These are phyloP conservation scores for Madurella mycetomatis DNA, from an alignment of 2,329 filamentous ascomycete species.

Conservation along the genomic window DNA sequence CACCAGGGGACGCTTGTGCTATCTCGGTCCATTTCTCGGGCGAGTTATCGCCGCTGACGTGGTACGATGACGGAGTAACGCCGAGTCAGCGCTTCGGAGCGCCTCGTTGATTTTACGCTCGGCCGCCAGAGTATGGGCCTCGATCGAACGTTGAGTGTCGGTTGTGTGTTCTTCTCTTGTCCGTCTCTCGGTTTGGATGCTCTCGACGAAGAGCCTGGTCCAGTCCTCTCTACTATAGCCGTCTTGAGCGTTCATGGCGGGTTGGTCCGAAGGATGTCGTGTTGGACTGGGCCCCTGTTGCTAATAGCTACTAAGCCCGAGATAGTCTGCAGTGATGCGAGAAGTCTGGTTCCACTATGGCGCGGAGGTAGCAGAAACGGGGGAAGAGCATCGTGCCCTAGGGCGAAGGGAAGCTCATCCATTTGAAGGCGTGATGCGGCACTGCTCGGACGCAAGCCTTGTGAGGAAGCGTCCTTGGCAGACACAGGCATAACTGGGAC, in stretches of 20 bases:
- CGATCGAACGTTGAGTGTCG: slow-evolving; percentile 2
- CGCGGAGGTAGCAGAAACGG: too few relatives aligned
- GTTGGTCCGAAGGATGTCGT: neutral
- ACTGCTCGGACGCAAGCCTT: too few relatives aligned
- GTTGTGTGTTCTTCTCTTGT: slow-evolving; percentile 11
- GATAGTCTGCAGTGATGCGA: too few relatives aligned
- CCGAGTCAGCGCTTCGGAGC: neutral
- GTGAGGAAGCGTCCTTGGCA: too few relatives aligned
- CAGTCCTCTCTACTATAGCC: neutral
- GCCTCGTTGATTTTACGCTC: slow-evolving; percentile 10
- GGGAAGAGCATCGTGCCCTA: too few relatives aligned
- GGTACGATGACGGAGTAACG: neutral
- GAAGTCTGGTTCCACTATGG: too few relatives aligned
- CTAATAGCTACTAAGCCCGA: too few relatives aligned
- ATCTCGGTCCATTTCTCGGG: neutral
- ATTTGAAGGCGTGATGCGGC: too few relatives aligned
- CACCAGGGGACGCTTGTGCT: neutral
- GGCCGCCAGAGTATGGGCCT: slow-evolving; percentile 5
- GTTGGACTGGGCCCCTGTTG: neutral
- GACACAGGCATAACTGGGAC: too few relatives aligned
- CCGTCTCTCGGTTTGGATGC: neutral
- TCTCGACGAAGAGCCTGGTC: slow-evolving; percentile 2
- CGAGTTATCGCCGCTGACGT: neutral
- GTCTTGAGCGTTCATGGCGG: neutral
- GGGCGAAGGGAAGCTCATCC: too few relatives aligned